Evolutionary conservation across 2,329 filamentous ascomycete genomes (phyloP).

Genomic region (Elsinoe ampelina): DNA sequence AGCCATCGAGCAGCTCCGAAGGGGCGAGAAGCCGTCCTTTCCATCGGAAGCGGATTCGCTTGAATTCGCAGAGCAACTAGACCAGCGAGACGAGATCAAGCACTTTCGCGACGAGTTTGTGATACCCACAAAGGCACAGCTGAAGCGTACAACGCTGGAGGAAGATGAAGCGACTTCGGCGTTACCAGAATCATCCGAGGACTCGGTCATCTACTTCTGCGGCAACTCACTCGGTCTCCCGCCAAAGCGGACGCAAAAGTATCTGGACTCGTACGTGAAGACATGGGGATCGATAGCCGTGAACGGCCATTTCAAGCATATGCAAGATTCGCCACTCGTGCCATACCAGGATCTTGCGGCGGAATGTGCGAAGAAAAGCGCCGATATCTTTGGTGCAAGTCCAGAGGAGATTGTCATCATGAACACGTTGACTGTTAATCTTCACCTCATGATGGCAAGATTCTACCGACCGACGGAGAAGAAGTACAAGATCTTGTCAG

Average conservation of each 20-base stretch:
- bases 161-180: slow-evolving; percentile 16
- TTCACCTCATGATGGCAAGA: slow-evolving; percentile 74
- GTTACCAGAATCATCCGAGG: slow-evolving; percentile 22
- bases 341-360: slow-evolving; percentile 75
- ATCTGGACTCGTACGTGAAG: slow-evolving; percentile 63
- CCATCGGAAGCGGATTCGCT: slow-evolving; percentile 20
- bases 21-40: slow-evolving; percentile 20
- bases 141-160: slow-evolving; percentile 52
- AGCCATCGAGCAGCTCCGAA: slow-evolving; percentile 21
- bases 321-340: slow-evolving; percentile 57
- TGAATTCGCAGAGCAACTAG: slow-evolving; percentile 13
- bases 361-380: slow-evolving; percentile 58
- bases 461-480: slow-evolving; percentile 64
- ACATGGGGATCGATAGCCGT: slow-evolving; percentile 82
- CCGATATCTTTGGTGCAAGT: slow-evolving; percentile 64
- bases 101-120: slow-evolving; percentile 58
- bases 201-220: slow-evolving; percentile 66
- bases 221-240: slow-evolving; percentile 85
- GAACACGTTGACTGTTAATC: slow-evolving; percentile 74
- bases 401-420: slow-evolving; percentile 75
- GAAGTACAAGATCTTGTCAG: slow-evolving; percentile 72
- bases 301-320: slow-evolving; percentile 66
- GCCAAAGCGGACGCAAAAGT: slow-evolving; percentile 57
- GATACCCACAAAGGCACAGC: slow-evolving; percentile 63
- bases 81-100: slow-evolving; percentile 28